Evolutionary conservation across 495 filamentous ascomycete genomes (phyloP).

Genomic region (Lasiosphaeria ovina): DNA sequence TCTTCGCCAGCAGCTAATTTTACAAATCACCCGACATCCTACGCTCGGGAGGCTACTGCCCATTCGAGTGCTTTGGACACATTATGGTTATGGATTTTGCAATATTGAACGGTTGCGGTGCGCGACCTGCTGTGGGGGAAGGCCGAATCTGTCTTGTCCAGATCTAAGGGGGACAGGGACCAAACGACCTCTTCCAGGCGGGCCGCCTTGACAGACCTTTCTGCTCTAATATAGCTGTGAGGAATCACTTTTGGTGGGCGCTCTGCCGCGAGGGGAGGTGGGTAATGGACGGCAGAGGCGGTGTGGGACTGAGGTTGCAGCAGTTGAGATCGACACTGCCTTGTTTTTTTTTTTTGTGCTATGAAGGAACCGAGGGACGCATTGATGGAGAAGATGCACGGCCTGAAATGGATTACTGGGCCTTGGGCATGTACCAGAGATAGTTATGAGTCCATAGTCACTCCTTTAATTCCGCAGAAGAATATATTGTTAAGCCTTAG

Average conservation of each 20-base stretch:
- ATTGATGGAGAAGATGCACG: constrained; percentile 29
- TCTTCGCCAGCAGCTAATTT: constrained; percentile 55
- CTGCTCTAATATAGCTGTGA: constrained; percentile 29
- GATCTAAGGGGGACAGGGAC: constrained; percentile 32
- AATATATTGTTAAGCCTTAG: no score
- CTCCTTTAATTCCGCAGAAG: constrained; percentile 24
- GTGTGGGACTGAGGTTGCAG: constrained; percentile 2
- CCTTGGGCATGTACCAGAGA: constrained; percentile 36
- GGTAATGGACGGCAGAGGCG: constrained; percentile 4
- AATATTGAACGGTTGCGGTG: constrained; percentile 37
- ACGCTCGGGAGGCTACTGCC: constrained; percentile 54
- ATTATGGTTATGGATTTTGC: constrained; percentile 59
- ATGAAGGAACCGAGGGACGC: constrained; percentile 15
- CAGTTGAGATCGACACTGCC: neutral
- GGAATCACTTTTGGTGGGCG: constrained; percentile 21
- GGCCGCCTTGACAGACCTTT: constrained; percentile 19
- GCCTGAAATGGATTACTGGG: constrained; percentile 30
- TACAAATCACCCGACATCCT: constrained; percentile 57
- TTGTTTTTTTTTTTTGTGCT: constrained; percentile 18
- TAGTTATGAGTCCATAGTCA: constrained; percentile 35
- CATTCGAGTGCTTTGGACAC: constrained; percentile 56
- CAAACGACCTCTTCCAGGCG: constrained; percentile 18
- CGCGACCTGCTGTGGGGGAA: constrained; percentile 22
- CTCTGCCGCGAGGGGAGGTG: constrained; percentile 1
- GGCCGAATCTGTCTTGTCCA: constrained; percentile 27